Conservation (phyloP, 257 asterid genomes). For the Fraxinus americana region DNA sequence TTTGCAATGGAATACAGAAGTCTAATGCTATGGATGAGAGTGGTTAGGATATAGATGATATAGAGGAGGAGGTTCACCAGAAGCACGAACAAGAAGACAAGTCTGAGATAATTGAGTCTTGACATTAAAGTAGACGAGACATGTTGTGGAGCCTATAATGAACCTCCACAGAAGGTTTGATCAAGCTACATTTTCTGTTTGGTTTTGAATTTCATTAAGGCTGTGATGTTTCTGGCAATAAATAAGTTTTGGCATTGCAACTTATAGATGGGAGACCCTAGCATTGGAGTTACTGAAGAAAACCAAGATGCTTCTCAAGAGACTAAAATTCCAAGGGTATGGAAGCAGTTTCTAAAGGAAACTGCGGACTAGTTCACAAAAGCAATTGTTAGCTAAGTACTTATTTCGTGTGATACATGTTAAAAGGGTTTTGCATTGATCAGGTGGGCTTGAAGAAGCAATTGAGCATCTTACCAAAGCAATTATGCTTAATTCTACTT, state of each 20-base stretch:
- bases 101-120: conserved; percentile 86
- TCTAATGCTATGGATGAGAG: conserved; percentile 59
- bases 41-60: conserved; percentile 72
- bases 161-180: conserved; percentile 76
- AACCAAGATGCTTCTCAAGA: conserved; percentile 92
- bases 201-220: not conserved
- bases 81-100: conserved; percentile 71
- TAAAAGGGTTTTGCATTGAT: conserved; percentile 2
- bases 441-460: conserved; percentile 89
- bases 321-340: conserved; percentile 81
- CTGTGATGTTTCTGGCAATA: conserved; percentile 4
- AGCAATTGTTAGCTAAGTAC: not conserved
- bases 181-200: not conserved
- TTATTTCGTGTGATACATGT: not conserved
- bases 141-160: conserved; percentile 81
- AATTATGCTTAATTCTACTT: conserved; percentile 72
- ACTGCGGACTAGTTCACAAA: not conserved
- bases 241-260: not conserved
- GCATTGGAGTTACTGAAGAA: conserved; percentile 85
- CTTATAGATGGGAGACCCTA: conserved; percentile 88
- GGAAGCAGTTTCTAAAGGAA: conserved; percentile 95
- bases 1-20: conserved; percentile 46
- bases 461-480: conserved; percentile 83
- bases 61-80: conserved; percentile 37
- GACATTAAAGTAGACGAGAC: conserved; percentile 86